These are phyloP conservation scores for Gossypium davidsonii DNA, from an alignment of 441 rosid genomes.

Conservation along the genomic window DNA sequence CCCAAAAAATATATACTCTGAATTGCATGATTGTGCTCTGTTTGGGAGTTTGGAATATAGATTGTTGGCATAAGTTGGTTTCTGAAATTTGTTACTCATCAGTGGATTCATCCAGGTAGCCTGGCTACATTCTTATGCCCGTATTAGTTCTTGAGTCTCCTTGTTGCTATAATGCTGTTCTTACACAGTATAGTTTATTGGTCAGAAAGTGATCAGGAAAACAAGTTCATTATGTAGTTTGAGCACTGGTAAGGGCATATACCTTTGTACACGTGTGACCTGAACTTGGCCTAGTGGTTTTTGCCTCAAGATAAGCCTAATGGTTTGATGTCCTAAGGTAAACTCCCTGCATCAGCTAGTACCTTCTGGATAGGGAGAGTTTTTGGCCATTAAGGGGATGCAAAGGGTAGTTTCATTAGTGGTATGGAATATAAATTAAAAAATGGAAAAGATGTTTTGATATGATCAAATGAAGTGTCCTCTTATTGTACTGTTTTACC, in stretches of 20 bases:
- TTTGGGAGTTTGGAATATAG: conserved; percentile 6
- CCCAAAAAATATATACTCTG: neutral
- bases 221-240: neutral
- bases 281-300: neutral
- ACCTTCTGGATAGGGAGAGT: neutral
- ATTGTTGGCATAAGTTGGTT: neutral
- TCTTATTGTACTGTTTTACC: conserved; percentile 17
- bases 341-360: neutral
- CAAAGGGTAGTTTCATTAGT: neutral
- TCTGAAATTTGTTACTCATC: neutral
- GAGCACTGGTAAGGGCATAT: conserved; percentile 2
- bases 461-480: conserved; percentile 2
- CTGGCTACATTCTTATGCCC: neutral
- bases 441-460: neutral
- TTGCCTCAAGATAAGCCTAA: neutral
- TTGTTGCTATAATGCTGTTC: neutral
- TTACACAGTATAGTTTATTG: neutral
- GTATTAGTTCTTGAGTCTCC: neutral
- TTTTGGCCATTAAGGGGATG: neutral
- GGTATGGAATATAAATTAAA: neutral
- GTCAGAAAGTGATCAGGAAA: neutral
- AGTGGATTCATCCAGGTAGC: neutral
- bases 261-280: neutral
- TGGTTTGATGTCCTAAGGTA: neutral
- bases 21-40: neutral